phyloP scores from a whole-genome alignment of 352 stramenopile genomes.

The Phytopythium litorale region DNA sequence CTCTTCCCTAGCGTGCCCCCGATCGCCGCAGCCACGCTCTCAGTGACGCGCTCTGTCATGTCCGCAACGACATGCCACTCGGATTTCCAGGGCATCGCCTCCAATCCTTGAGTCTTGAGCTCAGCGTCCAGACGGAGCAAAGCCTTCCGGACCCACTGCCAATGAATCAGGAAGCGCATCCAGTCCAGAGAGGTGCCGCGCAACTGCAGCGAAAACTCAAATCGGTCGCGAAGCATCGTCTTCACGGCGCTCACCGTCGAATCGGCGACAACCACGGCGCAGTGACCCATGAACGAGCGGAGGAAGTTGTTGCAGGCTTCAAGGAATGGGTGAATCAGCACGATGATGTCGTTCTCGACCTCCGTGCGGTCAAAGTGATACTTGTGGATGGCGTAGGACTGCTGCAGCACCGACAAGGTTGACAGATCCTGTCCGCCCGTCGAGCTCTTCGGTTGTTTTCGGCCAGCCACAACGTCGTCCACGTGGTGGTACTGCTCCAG shows the following conservation, averaged over 20 bases:
- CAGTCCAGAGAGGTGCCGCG: slow-evolving; percentile 52
- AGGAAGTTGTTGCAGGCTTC: slow-evolving; percentile 55
- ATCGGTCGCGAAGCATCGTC: slow-evolving; percentile 50
- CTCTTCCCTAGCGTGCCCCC: slow-evolving; percentile 66
- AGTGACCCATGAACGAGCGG: slow-evolving; percentile 15
- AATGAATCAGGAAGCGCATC: slow-evolving; percentile 83
- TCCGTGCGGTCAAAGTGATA: slow-evolving; percentile 69
- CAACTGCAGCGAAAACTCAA: slow-evolving; percentile 79
- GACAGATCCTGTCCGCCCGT: slow-evolving; percentile 18
- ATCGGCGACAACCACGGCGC: slow-evolving; percentile 4
- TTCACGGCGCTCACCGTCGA: slow-evolving; percentile 26
- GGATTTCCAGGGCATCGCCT: slow-evolving; percentile 13
- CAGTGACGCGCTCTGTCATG: slow-evolving; percentile 70
- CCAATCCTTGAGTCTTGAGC: slow-evolving; percentile 11
- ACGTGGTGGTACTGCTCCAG: slow-evolving; percentile 57
- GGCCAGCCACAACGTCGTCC: slow-evolving; percentile 26
- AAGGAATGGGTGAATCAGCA: slow-evolving; percentile 70
- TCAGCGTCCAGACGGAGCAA: slow-evolving; percentile 28
- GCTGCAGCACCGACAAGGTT: slow-evolving; percentile 64
- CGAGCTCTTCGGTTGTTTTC: slow-evolving; percentile 1
- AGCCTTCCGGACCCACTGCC: slow-evolving; percentile 74
- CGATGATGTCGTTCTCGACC: slow-evolving; percentile 69
- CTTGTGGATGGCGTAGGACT: slow-evolving; percentile 79
- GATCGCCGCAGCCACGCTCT: slow-evolving; percentile 66
- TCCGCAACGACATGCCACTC: slow-evolving; percentile 51